Base-by-base conservation (phyloP, 352 stramenopile species). In the Phytophthora meadii region DNA sequence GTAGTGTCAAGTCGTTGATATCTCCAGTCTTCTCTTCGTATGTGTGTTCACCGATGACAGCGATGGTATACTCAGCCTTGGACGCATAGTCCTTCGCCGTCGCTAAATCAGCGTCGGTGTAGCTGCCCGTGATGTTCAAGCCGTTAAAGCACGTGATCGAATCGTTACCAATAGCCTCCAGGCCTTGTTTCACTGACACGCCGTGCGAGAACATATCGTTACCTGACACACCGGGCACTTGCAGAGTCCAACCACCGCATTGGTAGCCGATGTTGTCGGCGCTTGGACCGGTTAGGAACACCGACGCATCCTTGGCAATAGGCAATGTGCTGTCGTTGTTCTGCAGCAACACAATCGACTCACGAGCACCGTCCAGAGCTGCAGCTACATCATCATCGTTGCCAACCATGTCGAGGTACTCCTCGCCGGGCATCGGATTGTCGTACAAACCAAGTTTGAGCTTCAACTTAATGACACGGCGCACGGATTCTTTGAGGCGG, bases 21-120 rank as follows among this genome's bases (percentile, higher is more conserved):
- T 97, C 89, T 10, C 89, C 89, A 0, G 73, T 81, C 53, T 95
- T 96, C 72, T 93, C 82, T 5, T 59, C 51, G 37, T 79, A 77
- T 4, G 55, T 25, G 4, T 52, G 37, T 46, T 82, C 74, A 24
- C 69, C 74, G 17, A 77, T 74, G 0, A 71, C 72, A 12, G 68
- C 72, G 10, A 75, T 34, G 0, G 70, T 77, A 27, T 79, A 74
- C 25, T 71, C 55, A 10, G 55, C 55, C 55, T 71, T 71, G 19
- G 25, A 25, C 9, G 63, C 63, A 22, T 61, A 66, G 12, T 71
- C 55, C 63, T 71, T 71, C 0, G 63, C 55, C 15, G 48, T 64
- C 0, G 54, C 47, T 4, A 70, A 7, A 19, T 58, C 55, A 17
- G 2, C 17, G 10, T 82, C 81, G 0, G 54, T 57, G 76, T 79